Conservation (phyloP, 1,284 basidiomycete genomes). For the Coniferiporia weirii region DNA sequence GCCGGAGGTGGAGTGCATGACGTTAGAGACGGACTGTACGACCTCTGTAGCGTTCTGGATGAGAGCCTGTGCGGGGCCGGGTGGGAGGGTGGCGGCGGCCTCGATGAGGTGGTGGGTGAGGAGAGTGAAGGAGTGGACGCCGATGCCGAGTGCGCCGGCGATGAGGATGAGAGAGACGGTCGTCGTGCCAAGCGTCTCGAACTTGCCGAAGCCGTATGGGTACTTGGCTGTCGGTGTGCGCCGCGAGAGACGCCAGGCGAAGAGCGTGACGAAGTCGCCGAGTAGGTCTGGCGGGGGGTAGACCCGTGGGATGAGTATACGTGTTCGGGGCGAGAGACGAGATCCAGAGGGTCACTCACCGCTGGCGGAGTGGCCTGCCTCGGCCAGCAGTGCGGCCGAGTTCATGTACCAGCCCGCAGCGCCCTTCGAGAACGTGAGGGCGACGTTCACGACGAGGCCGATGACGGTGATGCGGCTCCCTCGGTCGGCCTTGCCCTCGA, state of each 20-base stretch:
- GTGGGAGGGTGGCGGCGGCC: constrained; percentile 49
- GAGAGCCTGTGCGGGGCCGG: constrained; percentile 57
- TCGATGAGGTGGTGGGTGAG: constrained; percentile 63
- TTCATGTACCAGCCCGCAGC: constrained; percentile 83
- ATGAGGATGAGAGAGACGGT: constrained; percentile 79
- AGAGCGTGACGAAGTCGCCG: constrained; percentile 90
- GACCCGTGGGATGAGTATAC: neutral
- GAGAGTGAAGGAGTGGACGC: constrained; percentile 86
- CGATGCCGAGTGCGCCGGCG: constrained; percentile 88
- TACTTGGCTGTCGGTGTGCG: constrained; percentile 72
- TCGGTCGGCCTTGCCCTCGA: constrained; percentile 68
- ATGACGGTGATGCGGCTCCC: constrained; percentile 82
- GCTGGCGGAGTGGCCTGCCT: constrained; percentile 91
- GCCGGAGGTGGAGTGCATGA: constrained; percentile 34
- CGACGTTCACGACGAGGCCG: constrained; percentile 84
- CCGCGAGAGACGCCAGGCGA: constrained; percentile 86
- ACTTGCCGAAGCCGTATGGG: constrained; percentile 90
- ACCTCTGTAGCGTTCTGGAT: constrained; percentile 34
- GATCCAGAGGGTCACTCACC: constrained; percentile 44
- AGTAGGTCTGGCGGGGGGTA: constrained; percentile 68
- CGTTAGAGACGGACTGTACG: constrained; percentile 30
- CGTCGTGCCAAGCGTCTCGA: constrained; percentile 89
- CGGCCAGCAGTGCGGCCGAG: constrained; percentile 88
- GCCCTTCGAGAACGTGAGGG: constrained; percentile 81
- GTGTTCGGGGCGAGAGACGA: constrained; percentile 10